Evolutionary conservation across 2,329 filamentous ascomycete species (phyloP).

Genomic region (Neopestalotiopsis clavispora): DNA sequence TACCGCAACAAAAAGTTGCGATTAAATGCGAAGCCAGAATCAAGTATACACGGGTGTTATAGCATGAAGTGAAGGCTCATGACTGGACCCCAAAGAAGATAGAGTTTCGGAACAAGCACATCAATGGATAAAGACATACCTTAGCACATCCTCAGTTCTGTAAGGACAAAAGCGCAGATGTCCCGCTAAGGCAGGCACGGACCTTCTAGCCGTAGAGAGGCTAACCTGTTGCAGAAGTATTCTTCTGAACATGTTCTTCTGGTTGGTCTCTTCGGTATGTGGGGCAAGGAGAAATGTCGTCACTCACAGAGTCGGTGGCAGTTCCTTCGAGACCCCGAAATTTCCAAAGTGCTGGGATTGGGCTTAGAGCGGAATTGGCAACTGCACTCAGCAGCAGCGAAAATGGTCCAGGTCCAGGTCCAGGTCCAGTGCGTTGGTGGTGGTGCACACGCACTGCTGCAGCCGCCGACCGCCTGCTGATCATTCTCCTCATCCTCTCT

Average conservation of each 20-base stretch:
- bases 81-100: too few relatives aligned
- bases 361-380: conserved; percentile 5
- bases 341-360: conserved; percentile 14
- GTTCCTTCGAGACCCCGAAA: conserved; percentile 16
- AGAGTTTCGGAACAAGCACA: not conserved
- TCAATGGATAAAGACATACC: not conserved
- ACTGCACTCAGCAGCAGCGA: not conserved
- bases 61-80: too few relatives aligned
- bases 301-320: conserved; percentile 6
- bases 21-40: too few relatives aligned
- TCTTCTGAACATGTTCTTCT: not conserved
- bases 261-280: not conserved
- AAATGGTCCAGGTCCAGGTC: too few relatives aligned
- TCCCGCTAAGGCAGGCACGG: conserved; percentile 17
- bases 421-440: too few relatives aligned
- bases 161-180: not conserved
- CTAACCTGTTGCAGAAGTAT: not conserved
- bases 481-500: too few relatives aligned
- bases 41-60: too few relatives aligned
- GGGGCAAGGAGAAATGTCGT: conserved; percentile 12
- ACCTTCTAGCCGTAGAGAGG: not conserved
- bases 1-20: too few relatives aligned
- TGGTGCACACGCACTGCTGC: not conserved
- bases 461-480: too few relatives aligned
- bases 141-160: not conserved